phyloP scores from a whole-genome alignment of 306 rosid genomes.

The Bauhinia variegata region DNA sequence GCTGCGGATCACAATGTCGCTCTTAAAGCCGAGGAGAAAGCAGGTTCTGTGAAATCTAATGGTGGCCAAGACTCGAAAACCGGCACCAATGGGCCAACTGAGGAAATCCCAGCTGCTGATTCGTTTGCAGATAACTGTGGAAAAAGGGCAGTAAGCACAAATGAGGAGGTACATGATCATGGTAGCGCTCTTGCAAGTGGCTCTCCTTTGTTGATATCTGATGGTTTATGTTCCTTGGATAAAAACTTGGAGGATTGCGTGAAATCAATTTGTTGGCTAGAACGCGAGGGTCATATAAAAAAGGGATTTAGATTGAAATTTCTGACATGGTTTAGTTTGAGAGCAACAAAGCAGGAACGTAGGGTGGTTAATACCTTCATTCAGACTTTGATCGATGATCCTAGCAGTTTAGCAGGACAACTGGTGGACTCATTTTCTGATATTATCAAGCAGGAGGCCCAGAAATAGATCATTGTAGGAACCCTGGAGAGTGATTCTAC shows the following conservation, averaged over 20 bases:
- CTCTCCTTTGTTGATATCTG: slow-evolving; percentile 64
- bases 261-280: slow-evolving; percentile 91
- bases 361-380: slow-evolving; percentile 92
- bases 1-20: slow-evolving; percentile 84
- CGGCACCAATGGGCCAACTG: slow-evolving; percentile 58
- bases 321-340: slow-evolving; percentile 96
- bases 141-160: slow-evolving; percentile 72
- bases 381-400: slow-evolving; percentile 93
- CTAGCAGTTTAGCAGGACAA: slow-evolving; percentile 95
- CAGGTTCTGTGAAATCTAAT: slow-evolving; percentile 70
- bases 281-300: slow-evolving; percentile 83
- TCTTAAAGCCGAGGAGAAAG: slow-evolving; percentile 66
- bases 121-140: slow-evolving; percentile 59
- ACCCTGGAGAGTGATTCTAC: slow-evolving; percentile 37
- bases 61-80: slow-evolving; percentile 93
- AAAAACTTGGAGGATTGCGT: slow-evolving; percentile 93
- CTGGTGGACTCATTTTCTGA: slow-evolving; percentile 90
- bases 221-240: slow-evolving; percentile 67
- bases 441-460: slow-evolving; percentile 84
- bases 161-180: slow-evolving; percentile 82
- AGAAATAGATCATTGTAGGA: slow-evolving; percentile 65
- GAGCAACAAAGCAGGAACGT: slow-evolving; percentile 95
- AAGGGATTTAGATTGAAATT: slow-evolving; percentile 90
- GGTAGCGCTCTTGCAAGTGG: slow-evolving; percentile 84
- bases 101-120: slow-evolving; percentile 80